These are phyloP conservation scores for Chaetomiaceae sp. DNA, from an alignment of 2,329 filamentous ascomycete genomes.

Conservation along the genomic window DNA sequence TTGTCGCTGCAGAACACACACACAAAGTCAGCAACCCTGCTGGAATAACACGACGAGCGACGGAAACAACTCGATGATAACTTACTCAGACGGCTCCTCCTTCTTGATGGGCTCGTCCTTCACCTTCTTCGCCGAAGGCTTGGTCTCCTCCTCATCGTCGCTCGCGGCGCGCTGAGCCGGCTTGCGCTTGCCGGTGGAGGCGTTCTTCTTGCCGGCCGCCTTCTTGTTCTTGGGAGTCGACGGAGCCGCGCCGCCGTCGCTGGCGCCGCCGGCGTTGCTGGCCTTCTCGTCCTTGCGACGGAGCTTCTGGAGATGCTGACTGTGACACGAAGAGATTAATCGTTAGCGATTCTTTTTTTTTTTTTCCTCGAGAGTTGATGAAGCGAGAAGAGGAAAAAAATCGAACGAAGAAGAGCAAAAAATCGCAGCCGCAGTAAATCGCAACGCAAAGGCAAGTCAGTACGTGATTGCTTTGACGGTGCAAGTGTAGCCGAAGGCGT, in stretches of 20 bases:
- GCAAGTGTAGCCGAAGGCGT: conserved; percentile 26
- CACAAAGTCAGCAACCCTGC: background rate
- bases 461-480: conserved; percentile 31
- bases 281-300: conserved; percentile 28
- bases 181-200: conserved; percentile 18
- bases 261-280: background rate
- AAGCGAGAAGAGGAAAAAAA: conserved; percentile 10
- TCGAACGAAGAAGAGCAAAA: conserved; percentile 5
- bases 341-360: background rate
- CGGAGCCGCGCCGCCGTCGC: conserved; percentile 8
- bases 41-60: background rate
- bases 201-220: too few relatives aligned
- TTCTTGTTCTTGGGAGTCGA: conserved; percentile 21
- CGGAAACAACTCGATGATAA: background rate
- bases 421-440: too few relatives aligned
- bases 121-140: background rate
- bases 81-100: conserved; percentile 2
- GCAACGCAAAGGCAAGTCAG: background rate
- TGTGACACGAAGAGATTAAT: conserved; percentile 8
- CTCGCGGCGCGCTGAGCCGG: background rate
- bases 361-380: conserved; percentile 1
- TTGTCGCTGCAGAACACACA: background rate
- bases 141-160: conserved; percentile 18
- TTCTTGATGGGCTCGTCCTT: conserved; percentile 9
- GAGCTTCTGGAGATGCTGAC: conserved; percentile 35